phyloP scores from a whole-genome alignment of 768 basidiomycete genomes.

The Neoboletus subvelutipes region DNA sequence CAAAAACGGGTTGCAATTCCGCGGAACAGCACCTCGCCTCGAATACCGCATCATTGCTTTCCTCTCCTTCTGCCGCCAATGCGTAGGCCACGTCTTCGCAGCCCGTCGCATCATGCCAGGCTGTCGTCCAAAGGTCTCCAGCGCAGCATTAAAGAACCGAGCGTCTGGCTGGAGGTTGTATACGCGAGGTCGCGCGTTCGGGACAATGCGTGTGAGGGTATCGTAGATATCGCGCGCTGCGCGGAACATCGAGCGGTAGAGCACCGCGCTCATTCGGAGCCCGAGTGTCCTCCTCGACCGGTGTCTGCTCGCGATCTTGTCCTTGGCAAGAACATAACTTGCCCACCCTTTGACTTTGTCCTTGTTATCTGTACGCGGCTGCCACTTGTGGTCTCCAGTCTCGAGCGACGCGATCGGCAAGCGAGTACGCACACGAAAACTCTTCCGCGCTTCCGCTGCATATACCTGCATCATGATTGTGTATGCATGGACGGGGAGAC shows the following conservation, averaged over 20 bases:
- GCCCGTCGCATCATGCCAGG: constrained; percentile 20
- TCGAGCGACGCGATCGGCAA: neutral
- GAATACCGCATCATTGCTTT: constrained; percentile 30
- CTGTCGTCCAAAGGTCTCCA: constrained; percentile 42
- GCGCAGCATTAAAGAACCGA: constrained; percentile 66
- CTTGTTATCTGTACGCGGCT: constrained; percentile 13
- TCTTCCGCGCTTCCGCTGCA: constrained; percentile 41
- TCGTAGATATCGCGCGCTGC: constrained; percentile 32
- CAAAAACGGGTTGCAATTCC: constrained; percentile 35
- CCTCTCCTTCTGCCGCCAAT: constrained; percentile 33
- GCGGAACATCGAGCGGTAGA: constrained; percentile 39
- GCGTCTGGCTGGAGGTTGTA: constrained; percentile 51
- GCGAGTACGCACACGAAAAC: constrained; percentile 14
- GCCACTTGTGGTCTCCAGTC: constrained; percentile 16
- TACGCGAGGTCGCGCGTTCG: constrained; percentile 28
- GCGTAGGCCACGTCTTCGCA: constrained; percentile 16
- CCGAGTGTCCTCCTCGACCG: constrained; percentile 29
- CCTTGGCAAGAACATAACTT: constrained; percentile 27
- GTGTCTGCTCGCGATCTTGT: constrained; percentile 19
- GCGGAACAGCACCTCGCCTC: constrained; percentile 23
- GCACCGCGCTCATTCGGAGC: constrained; percentile 28
- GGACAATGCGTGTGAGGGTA: constrained; percentile 20
- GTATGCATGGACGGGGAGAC: constrained; percentile 63
- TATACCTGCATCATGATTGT: constrained; percentile 71
- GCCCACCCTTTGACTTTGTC: constrained; percentile 38